Conservation (phyloP, 306 rosid species). For the Cotoneaster glaucophyllus region DNA sequence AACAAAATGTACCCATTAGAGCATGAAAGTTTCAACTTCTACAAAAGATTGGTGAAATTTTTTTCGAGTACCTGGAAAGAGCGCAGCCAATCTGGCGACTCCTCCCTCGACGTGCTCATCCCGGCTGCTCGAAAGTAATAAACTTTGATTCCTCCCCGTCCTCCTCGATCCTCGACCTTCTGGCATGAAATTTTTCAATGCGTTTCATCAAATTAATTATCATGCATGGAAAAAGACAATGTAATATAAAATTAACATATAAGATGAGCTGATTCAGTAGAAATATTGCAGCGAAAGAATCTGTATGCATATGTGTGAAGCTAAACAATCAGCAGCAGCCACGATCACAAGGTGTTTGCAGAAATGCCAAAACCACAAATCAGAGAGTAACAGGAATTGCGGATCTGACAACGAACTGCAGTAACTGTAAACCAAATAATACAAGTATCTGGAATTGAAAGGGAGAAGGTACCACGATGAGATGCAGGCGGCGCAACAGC, state of each 20-base stretch:
- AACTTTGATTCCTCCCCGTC: neutral
- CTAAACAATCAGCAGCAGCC: neutral
- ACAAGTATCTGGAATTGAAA: neutral
- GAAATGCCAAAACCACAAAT: neutral
- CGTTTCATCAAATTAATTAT: neutral
- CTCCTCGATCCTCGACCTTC: neutral
- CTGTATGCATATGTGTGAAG: neutral
- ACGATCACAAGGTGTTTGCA: neutral
- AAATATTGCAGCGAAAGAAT: neutral
- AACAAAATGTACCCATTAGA: neutral
- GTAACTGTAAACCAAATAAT: neutral
- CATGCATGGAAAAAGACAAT: neutral
- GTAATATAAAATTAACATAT: neutral
- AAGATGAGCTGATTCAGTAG: neutral
- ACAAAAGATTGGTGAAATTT: neutral
- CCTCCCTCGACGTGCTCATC: slow-evolving; percentile 75
- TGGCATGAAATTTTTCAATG: neutral
- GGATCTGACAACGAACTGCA: neutral
- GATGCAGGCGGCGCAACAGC: neutral
- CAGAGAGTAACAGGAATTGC: neutral
- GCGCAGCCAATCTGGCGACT: slow-evolving; percentile 91
- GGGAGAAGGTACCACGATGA: neutral
- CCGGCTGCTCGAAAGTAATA: neutral
- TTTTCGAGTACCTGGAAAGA: slow-evolving; percentile 46
- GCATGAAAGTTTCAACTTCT: neutral